Evolutionary conservation across 768 basidiomycete genomes (phyloP).

Genomic region (Russula ochroleuca): DNA sequence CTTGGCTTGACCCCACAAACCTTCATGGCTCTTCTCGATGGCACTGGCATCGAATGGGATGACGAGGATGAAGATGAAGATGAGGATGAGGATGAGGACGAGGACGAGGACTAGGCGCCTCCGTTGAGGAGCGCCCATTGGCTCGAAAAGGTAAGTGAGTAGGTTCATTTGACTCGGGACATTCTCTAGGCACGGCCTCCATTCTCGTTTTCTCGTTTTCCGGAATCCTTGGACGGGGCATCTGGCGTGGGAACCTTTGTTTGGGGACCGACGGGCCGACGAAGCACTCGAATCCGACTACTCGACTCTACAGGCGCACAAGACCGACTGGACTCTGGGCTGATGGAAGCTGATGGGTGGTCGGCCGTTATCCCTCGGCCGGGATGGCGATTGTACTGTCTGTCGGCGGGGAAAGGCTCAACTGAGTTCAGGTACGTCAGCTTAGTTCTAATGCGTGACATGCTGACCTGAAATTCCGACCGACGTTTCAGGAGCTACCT

Average conservation of each 20-base stretch:
- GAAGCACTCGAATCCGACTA: neutral
- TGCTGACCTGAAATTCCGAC: neutral
- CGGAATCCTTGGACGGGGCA: constrained; percentile 1
- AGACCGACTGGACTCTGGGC: neutral
- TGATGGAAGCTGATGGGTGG: constrained; percentile 5
- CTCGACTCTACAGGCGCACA: neutral
- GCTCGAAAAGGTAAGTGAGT: constrained; percentile 15
- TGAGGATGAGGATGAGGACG: neutral
- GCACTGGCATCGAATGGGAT: neutral
- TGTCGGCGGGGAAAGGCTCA: neutral
- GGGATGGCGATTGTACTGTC: constrained; percentile 12
- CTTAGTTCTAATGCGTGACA: neutral
- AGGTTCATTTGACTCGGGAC: neutral
- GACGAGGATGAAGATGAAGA: neutral
- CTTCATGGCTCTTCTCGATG: constrained; percentile 15
- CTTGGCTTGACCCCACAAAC: constrained; percentile 13
- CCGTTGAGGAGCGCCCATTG: neutral
- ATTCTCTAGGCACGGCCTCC: constrained; percentile 5
- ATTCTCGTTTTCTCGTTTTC: neutral
- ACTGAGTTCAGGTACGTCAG: constrained; percentile 12
- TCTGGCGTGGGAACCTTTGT: neutral
- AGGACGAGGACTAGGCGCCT: neutral
- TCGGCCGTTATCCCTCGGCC: constrained; percentile 23
- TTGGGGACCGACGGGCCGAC: neutral
- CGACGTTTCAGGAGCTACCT: neutral